These are phyloP conservation scores for Pseudonitzschia delicatissima DNA, from an alignment of 108 stramenopile species.

Conservation along the genomic window DNA sequence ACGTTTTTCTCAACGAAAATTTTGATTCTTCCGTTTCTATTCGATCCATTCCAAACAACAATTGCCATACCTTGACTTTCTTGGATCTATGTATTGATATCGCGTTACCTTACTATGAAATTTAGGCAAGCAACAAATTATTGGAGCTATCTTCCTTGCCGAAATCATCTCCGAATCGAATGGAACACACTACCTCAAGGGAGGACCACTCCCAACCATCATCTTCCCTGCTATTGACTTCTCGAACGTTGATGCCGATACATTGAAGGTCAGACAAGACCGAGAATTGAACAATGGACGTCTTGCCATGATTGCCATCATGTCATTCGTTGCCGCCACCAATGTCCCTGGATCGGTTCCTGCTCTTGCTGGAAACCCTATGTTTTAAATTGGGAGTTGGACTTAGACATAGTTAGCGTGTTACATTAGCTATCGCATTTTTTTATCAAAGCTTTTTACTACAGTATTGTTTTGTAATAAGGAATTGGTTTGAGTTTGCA, in stretches of 20 bases:
- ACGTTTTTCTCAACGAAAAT: not conserved
- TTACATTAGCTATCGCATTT: not conserved
- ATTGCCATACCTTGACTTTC: too few relatives aligned
- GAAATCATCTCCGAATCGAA: constrained; percentile 65
- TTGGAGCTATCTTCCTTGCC: constrained; percentile 61
- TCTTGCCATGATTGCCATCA: constrained; percentile 76
- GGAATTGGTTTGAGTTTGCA: too few relatives aligned
- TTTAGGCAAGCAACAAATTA: constrained; percentile 51
- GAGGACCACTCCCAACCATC: constrained; percentile 62
- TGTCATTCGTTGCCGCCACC: constrained; percentile 67
- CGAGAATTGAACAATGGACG: constrained; percentile 82
- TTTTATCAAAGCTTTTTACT: not conserved
- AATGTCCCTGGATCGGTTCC: constrained; percentile 79
- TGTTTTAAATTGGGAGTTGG: constrained; percentile 47
- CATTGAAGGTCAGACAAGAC: constrained; percentile 47
- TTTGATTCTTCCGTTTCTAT: not conserved
- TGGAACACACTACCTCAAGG: constrained; percentile 69
- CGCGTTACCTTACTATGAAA: too few relatives aligned
- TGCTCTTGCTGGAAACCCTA: constrained; percentile 55
- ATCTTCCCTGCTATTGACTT: constrained; percentile 81
- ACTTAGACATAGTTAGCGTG: not conserved
- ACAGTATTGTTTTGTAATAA: not conserved
- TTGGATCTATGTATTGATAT: too few relatives aligned
- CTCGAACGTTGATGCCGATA: constrained; percentile 51
- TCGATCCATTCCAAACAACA: too few relatives aligned